phyloP scores from a whole-genome alignment of 2,329 filamentous ascomycete genomes.

The Fusarium pseudograminearum region DNA sequence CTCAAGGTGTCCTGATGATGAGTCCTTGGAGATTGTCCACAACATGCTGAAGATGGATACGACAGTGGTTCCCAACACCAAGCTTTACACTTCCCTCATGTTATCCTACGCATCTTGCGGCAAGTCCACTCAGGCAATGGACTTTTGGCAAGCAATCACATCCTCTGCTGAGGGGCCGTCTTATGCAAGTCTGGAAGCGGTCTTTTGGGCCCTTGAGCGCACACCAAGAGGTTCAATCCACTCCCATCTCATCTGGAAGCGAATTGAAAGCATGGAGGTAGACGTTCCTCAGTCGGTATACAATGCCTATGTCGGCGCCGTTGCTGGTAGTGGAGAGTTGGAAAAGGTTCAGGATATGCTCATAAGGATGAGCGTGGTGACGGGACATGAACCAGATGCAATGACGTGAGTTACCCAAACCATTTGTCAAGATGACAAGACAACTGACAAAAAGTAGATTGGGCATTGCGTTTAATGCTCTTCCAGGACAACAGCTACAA shows the following conservation, averaged over 20 bases:
- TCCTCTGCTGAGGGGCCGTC: slow-evolving; percentile 86
- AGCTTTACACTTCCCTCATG: slow-evolving; percentile 86
- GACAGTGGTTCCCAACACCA: slow-evolving; percentile 80
- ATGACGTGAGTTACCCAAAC: slow-evolving; percentile 73
- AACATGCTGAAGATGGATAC: slow-evolving; percentile 96
- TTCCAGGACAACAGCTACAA: slow-evolving; percentile 74
- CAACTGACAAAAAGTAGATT: slow-evolving; percentile 64
- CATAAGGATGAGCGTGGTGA: slow-evolving; percentile 72
- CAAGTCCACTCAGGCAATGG: slow-evolving; percentile 73
- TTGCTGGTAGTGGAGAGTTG: slow-evolving; percentile 78
- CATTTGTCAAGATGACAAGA: not conserved
- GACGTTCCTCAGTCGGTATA: slow-evolving; percentile 80
- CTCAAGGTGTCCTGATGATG: slow-evolving; percentile 63
- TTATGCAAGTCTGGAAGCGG: slow-evolving; percentile 82
- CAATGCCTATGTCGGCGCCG: slow-evolving; percentile 79
- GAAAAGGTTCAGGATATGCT: slow-evolving; percentile 76
- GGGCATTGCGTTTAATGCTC: slow-evolving; percentile 80
- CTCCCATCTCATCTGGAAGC: slow-evolving; percentile 77
- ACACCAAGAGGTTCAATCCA: slow-evolving; percentile 68
- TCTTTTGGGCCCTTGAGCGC: slow-evolving; percentile 82
- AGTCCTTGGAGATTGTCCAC: slow-evolving; percentile 80
- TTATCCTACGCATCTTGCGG: slow-evolving; percentile 81
- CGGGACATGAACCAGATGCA: slow-evolving; percentile 74
- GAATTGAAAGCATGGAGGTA: slow-evolving; percentile 79
- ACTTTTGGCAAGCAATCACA: slow-evolving; percentile 88